Base-by-base conservation (phyloP, 2,329 filamentous ascomycete species). In the Dactylonectria macrodidyma region DNA sequence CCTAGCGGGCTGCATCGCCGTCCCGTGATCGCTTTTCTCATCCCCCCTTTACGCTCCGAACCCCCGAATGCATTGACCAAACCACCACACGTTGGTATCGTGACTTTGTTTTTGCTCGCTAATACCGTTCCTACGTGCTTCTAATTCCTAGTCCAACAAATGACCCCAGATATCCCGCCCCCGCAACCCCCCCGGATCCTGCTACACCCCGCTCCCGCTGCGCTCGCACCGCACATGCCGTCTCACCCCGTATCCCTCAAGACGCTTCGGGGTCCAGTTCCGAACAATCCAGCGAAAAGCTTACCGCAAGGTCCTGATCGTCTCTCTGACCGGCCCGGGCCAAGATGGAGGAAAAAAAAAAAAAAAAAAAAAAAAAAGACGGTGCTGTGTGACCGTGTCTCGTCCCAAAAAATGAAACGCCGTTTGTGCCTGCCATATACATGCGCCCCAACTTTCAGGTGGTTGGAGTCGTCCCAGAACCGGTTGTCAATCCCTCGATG, bases 371-470 rank as follows among this genome's bases (percentile, higher is more conserved):
- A 55, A 65, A 63, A 48, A 62, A 58, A 52, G 62, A 64, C 41
- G 36, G 63, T 67, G 36, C 67, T 65, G 69, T 71, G 61, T 64
- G 57, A 68, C 70, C 65, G 34, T 55, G 63, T 64, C 62, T 61
- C 59, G 33, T 59, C 62, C 68, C 62, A 52, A 61, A 46, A 75
- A 68, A 30, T 30, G 62, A 67, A 75, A 75, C 69, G 73, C 68
- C 70, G 30, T 62, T 62, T 70, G 63, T 74, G 59, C 67, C 52
- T 66, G 51, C 75, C 70, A 61, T 75, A 65, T 76, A 71, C 69
- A 75, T 64, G 60, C 12, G 48, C 16, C 46, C 50, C 65, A 67
- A 60, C 58, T 67, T 66, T 36, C 46, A 61, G 62, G 59, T 66
- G 52, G 60, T 71, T 62, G 55, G 61, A 52, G 55, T 63, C 59